These are phyloP conservation scores for Diaporthe humulicola DNA, from an alignment of 2,329 filamentous ascomycete species.

Conservation along the genomic window DNA sequence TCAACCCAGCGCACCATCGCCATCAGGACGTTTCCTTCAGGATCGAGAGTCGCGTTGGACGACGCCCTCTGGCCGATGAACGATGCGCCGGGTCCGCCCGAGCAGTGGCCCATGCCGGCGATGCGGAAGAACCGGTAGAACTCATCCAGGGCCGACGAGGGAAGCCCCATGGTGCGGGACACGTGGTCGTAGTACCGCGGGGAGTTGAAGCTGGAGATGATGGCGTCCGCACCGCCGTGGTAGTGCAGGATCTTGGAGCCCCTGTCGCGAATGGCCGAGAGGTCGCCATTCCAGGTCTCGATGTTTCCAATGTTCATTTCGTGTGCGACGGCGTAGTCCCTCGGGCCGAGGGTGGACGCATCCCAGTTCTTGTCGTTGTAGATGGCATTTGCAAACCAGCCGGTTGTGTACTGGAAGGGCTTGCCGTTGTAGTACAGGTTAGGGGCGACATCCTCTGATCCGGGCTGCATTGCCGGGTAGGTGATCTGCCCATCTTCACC, in stretches of 20 bases:
- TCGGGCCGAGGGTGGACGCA: slow-evolving; percentile 51
- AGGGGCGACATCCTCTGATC: slow-evolving; percentile 56
- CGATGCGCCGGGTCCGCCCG: slow-evolving; percentile 57
- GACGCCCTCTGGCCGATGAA: slow-evolving; percentile 46
- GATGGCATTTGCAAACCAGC: slow-evolving; percentile 64
- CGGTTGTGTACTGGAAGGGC: slow-evolving; percentile 57
- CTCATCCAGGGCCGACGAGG: slow-evolving; percentile 51
- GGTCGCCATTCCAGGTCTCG: slow-evolving; percentile 51
- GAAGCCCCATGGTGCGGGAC: slow-evolving; percentile 55
- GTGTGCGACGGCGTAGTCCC: slow-evolving; percentile 50
- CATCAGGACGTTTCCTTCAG: slow-evolving; percentile 58
- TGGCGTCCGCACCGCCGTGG: slow-evolving; percentile 58
- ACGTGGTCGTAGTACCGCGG: slow-evolving; percentile 64
- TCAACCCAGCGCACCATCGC: slow-evolving; percentile 62
- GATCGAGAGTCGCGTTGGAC: slow-evolving; percentile 47
- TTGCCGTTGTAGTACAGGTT: slow-evolving; percentile 55
- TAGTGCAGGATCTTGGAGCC: slow-evolving; percentile 61
- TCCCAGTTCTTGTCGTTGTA: slow-evolving; percentile 60
- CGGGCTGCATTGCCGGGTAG: slow-evolving; percentile 64
- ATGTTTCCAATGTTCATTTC: slow-evolving; percentile 44
- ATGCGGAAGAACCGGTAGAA: slow-evolving; percentile 67
- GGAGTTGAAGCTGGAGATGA: slow-evolving; percentile 59
- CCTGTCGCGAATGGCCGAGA: slow-evolving; percentile 50
- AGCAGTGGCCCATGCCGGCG: slow-evolving; percentile 65
- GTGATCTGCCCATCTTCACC: slow-evolving; percentile 58